Percentiles rank a stretch among this genome's conserved stretches.
Evolutionary conservation across 495 filamentous ascomycete genomes (phyloP).

Genomic region (Talaromyces proteolyticus): DNA sequence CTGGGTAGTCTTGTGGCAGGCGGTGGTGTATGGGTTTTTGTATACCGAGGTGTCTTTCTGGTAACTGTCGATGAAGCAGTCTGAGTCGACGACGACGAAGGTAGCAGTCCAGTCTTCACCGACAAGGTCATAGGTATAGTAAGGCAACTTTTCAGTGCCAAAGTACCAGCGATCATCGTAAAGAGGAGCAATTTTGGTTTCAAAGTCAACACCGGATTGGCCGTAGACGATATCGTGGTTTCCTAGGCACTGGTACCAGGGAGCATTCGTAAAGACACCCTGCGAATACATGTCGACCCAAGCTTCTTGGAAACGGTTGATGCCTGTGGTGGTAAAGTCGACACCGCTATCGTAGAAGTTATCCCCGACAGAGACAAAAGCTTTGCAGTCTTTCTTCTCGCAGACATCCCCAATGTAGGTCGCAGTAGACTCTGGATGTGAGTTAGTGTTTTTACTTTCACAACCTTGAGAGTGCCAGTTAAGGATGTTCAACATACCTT

Average conservation of each 20-base stretch:
- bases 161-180: conserved; percentile 17
- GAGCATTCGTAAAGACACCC: conserved; percentile 9
- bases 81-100: conserved; percentile 15
- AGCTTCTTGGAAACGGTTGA: conserved; percentile 15
- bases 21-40: conserved; percentile 11
- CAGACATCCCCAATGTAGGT: conserved; percentile 14
- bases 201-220: conserved; percentile 15
- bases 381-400: conserved; percentile 12
- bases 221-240: conserved; percentile 16
- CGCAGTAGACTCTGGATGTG: conserved; percentile 10
- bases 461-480: background rate
- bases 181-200: conserved; percentile 12
- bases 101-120: conserved; percentile 15
- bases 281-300: conserved; percentile 16
- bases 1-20: conserved; percentile 14
- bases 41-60: conserved; percentile 13
- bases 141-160: conserved; percentile 11
- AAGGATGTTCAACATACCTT: conserved; percentile 8
- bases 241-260: conserved; percentile 16
- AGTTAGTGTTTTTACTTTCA: background rate
- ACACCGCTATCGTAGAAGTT: conserved; percentile 19
- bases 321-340: conserved; percentile 12
- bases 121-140: conserved; percentile 17
- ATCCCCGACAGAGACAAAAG: conserved; percentile 14
- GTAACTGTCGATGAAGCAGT: conserved; percentile 17